phyloP scores from a whole-genome alignment of 108 stramenopile genomes.

The Cylindrotheca fusiformis region DNA sequence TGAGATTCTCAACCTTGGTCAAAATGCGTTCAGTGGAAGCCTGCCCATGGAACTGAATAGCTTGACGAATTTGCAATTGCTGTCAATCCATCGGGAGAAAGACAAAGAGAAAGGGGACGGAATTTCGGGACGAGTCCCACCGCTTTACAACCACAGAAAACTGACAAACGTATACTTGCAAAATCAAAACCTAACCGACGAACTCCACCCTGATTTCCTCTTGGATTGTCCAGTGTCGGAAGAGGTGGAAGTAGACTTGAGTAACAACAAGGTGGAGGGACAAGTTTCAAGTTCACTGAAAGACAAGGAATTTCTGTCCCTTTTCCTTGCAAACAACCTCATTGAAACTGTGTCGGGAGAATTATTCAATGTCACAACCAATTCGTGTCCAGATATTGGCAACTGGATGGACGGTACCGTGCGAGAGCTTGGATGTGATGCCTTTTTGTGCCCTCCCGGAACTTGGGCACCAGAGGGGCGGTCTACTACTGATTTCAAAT shows the following conservation, averaged over 20 bases:
- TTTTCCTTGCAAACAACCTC: conserved; percentile 38
- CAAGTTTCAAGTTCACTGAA: conserved; percentile 26
- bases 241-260: conserved; percentile 34
- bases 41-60: conserved; percentile 18
- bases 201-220: conserved; percentile 35
- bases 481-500: conserved; percentile 17
- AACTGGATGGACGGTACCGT: conserved; percentile 64
- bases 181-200: conserved; percentile 36
- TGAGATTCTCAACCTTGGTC: conserved; percentile 12
- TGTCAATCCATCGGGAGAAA: conserved; percentile 17
- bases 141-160: conserved; percentile 20
- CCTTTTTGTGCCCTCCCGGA: conserved; percentile 70
- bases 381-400: conserved; percentile 14
- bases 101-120: conserved; percentile 26
- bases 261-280: conserved; percentile 31
- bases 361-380: conserved; percentile 20
- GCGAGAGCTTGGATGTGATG: conserved; percentile 58
- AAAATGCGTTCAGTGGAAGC: conserved; percentile 15
- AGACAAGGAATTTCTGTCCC: conserved; percentile 24
- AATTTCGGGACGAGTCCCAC: conserved; percentile 32
- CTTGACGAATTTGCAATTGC: conserved; percentile 26
- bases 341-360: conserved; percentile 29
- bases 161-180: conserved; percentile 33
- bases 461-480: conserved; percentile 50
- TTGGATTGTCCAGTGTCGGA: conserved; percentile 8